Percentiles rank a stretch among this genome's conserved stretches.
Conservation (phyloP, 2,329 filamentous ascomycete species). For the Epichloe baconii region DNA sequence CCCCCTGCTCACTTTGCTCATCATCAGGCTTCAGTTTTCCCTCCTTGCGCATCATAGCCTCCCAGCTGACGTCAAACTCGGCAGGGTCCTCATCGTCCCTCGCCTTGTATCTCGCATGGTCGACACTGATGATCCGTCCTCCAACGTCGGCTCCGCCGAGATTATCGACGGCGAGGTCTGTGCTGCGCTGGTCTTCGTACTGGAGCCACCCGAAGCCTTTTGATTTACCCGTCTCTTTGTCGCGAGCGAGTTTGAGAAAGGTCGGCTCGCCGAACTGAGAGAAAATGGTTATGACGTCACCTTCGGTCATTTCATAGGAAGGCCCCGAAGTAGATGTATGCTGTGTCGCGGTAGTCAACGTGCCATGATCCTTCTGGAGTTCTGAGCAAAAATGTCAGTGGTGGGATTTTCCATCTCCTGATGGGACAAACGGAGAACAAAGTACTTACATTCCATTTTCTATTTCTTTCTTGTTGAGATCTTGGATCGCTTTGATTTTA, state of each 20-base stretch:
- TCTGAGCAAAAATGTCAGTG: slow-evolving; percentile 30
- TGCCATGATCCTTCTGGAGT: slow-evolving; percentile 88
- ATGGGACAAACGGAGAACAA: background rate
- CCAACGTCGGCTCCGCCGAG: slow-evolving; percentile 74
- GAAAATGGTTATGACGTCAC: slow-evolving; percentile 92
- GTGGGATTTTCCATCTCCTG: slow-evolving; percentile 1
- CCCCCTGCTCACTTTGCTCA: slow-evolving; percentile 33
- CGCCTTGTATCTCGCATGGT: slow-evolving; percentile 84
- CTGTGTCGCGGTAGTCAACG: slow-evolving; percentile 92
- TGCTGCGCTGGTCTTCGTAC: slow-evolving; percentile 95
- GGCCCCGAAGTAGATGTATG: slow-evolving; percentile 93
- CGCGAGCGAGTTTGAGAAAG: slow-evolving; percentile 80
- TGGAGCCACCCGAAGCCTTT: slow-evolving; percentile 91
- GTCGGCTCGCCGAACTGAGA: slow-evolving; percentile 94
- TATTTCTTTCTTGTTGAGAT: slow-evolving; percentile 88
- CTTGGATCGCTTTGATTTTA: slow-evolving; percentile 80
- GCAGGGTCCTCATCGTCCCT: slow-evolving; percentile 63
- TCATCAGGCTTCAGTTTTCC: slow-evolving; percentile 31
- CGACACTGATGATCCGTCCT: slow-evolving; percentile 71
- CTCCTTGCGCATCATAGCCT: slow-evolving; percentile 42
- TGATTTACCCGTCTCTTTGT: slow-evolving; percentile 93
- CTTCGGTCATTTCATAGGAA: slow-evolving; percentile 86
- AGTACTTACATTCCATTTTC: slow-evolving; percentile 69
- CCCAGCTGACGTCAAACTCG: slow-evolving; percentile 45
- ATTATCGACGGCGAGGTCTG: slow-evolving; percentile 92